Evolutionary conservation across 2,329 filamentous ascomycete genomes (phyloP), one percentile per base, ranked within the genome.

Genomic region (Alternaria angustiovoidea): DNA sequence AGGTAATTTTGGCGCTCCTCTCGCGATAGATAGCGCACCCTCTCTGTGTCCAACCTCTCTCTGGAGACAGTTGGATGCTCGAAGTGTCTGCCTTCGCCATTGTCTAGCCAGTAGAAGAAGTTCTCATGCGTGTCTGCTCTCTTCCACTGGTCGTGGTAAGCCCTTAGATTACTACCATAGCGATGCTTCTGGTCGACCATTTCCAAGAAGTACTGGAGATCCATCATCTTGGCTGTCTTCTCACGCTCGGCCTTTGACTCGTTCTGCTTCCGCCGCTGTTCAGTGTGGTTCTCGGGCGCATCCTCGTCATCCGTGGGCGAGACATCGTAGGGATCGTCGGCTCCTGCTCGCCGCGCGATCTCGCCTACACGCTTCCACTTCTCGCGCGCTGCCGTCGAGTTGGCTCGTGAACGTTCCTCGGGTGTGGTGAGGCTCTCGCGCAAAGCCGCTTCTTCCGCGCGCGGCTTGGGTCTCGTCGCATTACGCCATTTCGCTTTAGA

Each of bases 21-120:
- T 2, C 89, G 85, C 6, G 89, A 92, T 22, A 97, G 81, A 74
- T 97, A 97, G 18, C 94, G 86, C 2, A 97, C 91, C 70, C 89
- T 88, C 75, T 96, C 92, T 24, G 87, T 85, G 52, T 95, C 91
- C 7, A 97, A 81, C 14, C 88, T 83, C 60, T 91, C 89, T 36
- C 94, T 85, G 1, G 92, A 89, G 64, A 93, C 93, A 0, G 87
- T 85, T 4, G 88, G 85, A 12, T 94, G 81, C 64, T 94, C 90
- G 43, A 95, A 75, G 39, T 86, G 77, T 67, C 83, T 88, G 0
- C 94, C 94, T 49, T 89, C 89, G 5, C 94, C 94, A 59, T 91
- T 84, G 74, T 97, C 94, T 1, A 97, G 83, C 93, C 94, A 97
- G 79, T 93, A 94, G 77, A 97, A 97, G 84, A 94, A 97, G 74